Evolutionary conservation across 441 rosid species (phyloP).

Genomic region (Adansonia gregorii): DNA sequence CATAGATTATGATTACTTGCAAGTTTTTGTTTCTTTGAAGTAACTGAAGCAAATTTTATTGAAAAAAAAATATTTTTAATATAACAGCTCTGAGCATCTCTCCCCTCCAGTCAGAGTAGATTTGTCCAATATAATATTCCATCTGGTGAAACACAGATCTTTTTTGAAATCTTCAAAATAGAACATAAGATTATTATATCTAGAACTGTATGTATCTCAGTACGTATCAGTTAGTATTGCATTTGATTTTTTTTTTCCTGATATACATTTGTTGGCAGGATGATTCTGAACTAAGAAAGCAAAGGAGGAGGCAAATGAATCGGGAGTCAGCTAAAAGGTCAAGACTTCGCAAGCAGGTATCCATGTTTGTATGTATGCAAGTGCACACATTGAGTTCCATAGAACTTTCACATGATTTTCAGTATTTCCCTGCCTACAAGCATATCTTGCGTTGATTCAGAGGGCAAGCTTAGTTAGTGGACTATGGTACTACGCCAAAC

Average conservation of each 20-base stretch:
- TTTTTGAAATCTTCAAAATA: background rate
- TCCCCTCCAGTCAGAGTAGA: background rate
- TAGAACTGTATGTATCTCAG: background rate
- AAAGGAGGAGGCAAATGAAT: conserved; percentile 25
- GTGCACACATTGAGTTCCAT: no score
- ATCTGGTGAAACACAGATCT: background rate
- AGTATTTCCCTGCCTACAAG: background rate
- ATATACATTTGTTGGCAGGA: conserved; percentile 17
- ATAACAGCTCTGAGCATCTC: background rate
- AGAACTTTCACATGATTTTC: background rate
- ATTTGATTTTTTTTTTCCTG: background rate
- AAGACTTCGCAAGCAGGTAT: conserved; percentile 5
- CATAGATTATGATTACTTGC: no score
- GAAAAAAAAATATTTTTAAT: background rate
- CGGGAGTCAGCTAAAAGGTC: conserved; percentile 23
- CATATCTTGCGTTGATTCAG: background rate
- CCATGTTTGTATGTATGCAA: background rate
- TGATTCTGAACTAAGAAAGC: conserved; percentile 16
- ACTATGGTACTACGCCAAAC: no score
- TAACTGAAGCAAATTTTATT: background rate
- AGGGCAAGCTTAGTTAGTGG: no score
- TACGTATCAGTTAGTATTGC: background rate
- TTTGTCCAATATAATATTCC: background rate
- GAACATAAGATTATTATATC: background rate
- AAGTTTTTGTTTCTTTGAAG: background rate